These are phyloP conservation scores for Trypanosoma lewisi DNA, from an alignment of 208 protist species.

Conservation along the genomic window DNA sequence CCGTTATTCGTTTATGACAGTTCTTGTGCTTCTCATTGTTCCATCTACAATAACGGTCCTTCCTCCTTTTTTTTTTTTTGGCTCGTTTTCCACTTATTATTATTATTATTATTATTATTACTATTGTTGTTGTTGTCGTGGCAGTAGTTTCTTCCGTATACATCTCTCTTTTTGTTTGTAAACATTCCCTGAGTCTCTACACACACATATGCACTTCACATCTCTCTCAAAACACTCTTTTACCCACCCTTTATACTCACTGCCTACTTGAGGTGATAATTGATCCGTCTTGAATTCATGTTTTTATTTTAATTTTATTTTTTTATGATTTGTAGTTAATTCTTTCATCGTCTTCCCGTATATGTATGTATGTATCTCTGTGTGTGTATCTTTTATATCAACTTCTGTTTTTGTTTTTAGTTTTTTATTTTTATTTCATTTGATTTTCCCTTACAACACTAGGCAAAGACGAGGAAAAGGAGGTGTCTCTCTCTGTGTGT, in stretches of 20 bases:
- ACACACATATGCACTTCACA: no score
- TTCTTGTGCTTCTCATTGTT: not conserved
- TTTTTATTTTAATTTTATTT: constrained; percentile 13
- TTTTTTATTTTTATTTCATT: not conserved
- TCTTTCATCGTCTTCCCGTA: constrained; percentile 12
- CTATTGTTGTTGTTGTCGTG: not conserved
- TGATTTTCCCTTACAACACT: not conserved
- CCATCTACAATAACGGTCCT: not conserved
- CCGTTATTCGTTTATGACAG: not conserved
- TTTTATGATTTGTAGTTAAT: not conserved
- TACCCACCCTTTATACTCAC: not conserved
- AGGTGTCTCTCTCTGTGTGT: not conserved
- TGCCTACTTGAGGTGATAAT: not conserved
- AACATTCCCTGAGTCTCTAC: no score
- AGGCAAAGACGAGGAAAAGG: not conserved
- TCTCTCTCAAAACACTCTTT: no score
- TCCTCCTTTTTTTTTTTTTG: constrained; percentile 20
- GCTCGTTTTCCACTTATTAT: not conserved
- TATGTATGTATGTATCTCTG: not conserved
- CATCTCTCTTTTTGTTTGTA: constrained; percentile 22
- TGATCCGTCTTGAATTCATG: not conserved
- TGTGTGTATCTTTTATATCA: not conserved
- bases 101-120: constrained; percentile 20
- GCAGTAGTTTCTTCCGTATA: constrained; percentile 3
- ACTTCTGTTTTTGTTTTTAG: not conserved